Evolutionary conservation across 371 early-diverging fungal species (phyloP).

Genomic region (Funneliformis caledonium): DNA sequence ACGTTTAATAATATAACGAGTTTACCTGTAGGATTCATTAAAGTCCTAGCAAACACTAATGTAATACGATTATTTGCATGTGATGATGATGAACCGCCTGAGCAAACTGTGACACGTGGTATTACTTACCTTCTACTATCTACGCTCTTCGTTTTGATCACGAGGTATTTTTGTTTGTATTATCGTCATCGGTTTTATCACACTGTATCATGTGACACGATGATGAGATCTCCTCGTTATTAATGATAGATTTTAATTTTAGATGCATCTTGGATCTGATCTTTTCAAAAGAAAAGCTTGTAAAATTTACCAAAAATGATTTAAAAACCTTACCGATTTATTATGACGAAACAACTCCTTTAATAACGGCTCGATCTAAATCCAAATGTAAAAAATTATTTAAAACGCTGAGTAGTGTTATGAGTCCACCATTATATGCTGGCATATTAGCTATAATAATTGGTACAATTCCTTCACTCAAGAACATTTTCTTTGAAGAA

Average conservation of each 20-base stretch:
- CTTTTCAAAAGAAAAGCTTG: no score
- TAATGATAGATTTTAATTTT: no score
- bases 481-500: constrained; percentile 26
- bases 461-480: constrained; percentile 31
- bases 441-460: constrained; percentile 29
- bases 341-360: no score
- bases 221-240: no score
- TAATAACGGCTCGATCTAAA: no score
- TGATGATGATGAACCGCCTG: constrained; percentile 46
- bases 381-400: no score
- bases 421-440: constrained; percentile 37
- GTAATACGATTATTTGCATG: constrained; percentile 47
- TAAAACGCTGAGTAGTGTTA: not conserved
- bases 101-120: constrained; percentile 48
- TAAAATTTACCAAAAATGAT: no score
- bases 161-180: not conserved
- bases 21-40: constrained; percentile 50
- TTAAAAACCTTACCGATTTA: no score
- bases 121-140: constrained; percentile 53
- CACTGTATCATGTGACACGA: not conserved
- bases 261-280: no score
- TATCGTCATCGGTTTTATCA: not conserved
- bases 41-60: constrained; percentile 48
- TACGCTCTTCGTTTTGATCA: constrained; percentile 45
- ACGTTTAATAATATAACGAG: constrained; percentile 53